These are phyloP conservation scores for Botryotinia narcissicola DNA, from an alignment of 2,329 filamentous ascomycete genomes.

Conservation along the genomic window DNA sequence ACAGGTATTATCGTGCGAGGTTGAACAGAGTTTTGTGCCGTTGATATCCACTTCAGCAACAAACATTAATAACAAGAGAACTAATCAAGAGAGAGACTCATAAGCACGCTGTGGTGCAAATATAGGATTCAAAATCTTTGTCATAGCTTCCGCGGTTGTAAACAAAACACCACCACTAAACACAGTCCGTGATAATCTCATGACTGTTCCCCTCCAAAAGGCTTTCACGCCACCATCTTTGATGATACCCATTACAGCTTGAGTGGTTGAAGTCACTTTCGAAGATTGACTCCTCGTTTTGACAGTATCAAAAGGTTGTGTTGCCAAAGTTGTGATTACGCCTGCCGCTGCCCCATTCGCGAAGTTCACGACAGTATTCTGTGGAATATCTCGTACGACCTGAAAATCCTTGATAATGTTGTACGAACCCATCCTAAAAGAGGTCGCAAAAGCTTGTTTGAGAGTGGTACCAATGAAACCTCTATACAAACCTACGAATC, in stretches of 20 bases:
- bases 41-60: neutral
- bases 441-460: slow-evolving; percentile 49
- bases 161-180: slow-evolving; percentile 55
- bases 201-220: slow-evolving; percentile 67
- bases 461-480: slow-evolving; percentile 47
- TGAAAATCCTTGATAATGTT: slow-evolving; percentile 49
- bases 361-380: slow-evolving; percentile 54
- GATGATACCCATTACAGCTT: slow-evolving; percentile 55
- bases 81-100: neutral
- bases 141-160: slow-evolving; percentile 27
- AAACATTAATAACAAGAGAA: neutral
- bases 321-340: slow-evolving; percentile 56
- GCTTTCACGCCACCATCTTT: slow-evolving; percentile 56
- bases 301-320: slow-evolving; percentile 61
- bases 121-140: slow-evolving; percentile 25
- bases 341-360: slow-evolving; percentile 61
- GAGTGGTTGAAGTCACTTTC: slow-evolving; percentile 53
- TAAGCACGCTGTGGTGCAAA: slow-evolving; percentile 3
- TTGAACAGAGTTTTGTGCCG: neutral
- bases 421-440: slow-evolving; percentile 43
- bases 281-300: slow-evolving; percentile 63
- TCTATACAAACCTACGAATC: slow-evolving; percentile 45
- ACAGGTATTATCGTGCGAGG: neutral
- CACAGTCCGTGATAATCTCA: slow-evolving; percentile 62
- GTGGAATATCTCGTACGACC: slow-evolving; percentile 37